phyloP scores from a whole-genome alignment of 371 early-diverging fungal species.

The Mortierella sp. region DNA sequence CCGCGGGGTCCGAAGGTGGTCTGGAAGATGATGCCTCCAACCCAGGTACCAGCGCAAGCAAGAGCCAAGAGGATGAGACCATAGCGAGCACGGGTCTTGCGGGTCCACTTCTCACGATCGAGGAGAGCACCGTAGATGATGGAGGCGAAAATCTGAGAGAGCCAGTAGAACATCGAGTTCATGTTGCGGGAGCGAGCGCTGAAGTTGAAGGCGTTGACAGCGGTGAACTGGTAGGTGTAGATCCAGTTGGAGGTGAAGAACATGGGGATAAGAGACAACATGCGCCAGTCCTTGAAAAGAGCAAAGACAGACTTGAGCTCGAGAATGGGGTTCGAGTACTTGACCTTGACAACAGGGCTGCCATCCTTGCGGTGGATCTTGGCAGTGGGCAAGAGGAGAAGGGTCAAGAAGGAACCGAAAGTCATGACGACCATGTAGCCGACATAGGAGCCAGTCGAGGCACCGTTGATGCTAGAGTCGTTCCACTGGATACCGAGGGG shows the following conservation, averaged over 20 bases:
- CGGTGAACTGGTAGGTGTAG: slow-evolving; percentile 72
- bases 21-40: slow-evolving; percentile 65
- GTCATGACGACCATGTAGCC: slow-evolving; percentile 71
- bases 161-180: slow-evolving; percentile 75
- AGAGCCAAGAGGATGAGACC: slow-evolving; percentile 56
- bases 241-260: slow-evolving; percentile 77
- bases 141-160: slow-evolving; percentile 68
- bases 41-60: slow-evolving; percentile 64
- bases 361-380: slow-evolving; percentile 70
- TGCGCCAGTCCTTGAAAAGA: slow-evolving; percentile 68
- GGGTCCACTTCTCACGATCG: slow-evolving; percentile 54
- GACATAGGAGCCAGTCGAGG: slow-evolving; percentile 67
- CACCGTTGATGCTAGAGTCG: slow-evolving; percentile 40
- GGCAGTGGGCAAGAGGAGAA: slow-evolving; percentile 63
- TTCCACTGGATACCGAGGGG: slow-evolving; percentile 69
- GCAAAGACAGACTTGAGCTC: slow-evolving; percentile 63
- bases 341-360: slow-evolving; percentile 58
- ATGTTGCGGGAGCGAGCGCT: slow-evolving; percentile 66
- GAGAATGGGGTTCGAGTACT: slow-evolving; percentile 55
- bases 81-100: slow-evolving; percentile 60
- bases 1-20: slow-evolving; percentile 49
- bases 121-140: slow-evolving; percentile 59
- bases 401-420: slow-evolving; percentile 59
- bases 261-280: slow-evolving; percentile 65
- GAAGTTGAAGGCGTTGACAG: slow-evolving; percentile 60